Evolutionary conservation across 139 green algal genomes (phyloP).

Genomic region (Coelastrella sp.): DNA sequence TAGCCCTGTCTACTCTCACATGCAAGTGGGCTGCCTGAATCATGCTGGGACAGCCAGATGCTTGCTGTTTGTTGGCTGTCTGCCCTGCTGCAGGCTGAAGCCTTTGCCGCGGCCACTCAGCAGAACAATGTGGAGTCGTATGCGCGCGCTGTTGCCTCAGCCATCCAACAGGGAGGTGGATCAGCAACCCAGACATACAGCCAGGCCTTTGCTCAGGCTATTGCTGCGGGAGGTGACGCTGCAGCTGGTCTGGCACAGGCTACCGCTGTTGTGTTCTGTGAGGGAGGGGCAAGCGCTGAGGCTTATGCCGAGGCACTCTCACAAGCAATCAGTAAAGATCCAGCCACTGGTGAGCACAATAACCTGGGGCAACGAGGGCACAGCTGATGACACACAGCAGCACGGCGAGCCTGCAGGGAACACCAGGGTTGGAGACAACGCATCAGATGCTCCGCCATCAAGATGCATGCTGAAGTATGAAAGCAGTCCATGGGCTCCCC

Average conservation of each 20-base stretch:
- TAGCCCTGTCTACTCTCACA: no score
- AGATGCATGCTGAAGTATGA: no score
- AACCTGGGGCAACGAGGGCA: no score
- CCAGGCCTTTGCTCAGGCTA: neutral
- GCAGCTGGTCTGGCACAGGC: constrained; percentile 30
- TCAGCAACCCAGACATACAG: constrained; percentile 1
- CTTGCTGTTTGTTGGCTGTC: neutral
- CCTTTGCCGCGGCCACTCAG: constrained; percentile 8
- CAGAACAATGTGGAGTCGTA: constrained; percentile 17
- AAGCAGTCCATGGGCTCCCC: no score
- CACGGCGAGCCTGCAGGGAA: neutral
- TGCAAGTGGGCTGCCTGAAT: no score
- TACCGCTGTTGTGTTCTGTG: constrained; percentile 39
- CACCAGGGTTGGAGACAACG: no score
- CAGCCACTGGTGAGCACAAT: neutral
- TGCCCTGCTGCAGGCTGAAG: neutral
- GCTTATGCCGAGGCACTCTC: constrained; percentile 34
- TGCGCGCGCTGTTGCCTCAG: constrained; percentile 18
- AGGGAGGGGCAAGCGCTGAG: constrained; percentile 33
- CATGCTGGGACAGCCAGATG: no score
- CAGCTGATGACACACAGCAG: neutral
- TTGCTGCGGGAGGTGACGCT: constrained; percentile 19
- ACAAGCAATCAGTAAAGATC: constrained; percentile 20
- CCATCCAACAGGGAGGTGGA: constrained; percentile 25
- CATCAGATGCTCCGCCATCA: no score